These are phyloP conservation scores for Hyaloscypha finlandica DNA, from an alignment of 495 filamentous ascomycete species.

Conservation along the genomic window DNA sequence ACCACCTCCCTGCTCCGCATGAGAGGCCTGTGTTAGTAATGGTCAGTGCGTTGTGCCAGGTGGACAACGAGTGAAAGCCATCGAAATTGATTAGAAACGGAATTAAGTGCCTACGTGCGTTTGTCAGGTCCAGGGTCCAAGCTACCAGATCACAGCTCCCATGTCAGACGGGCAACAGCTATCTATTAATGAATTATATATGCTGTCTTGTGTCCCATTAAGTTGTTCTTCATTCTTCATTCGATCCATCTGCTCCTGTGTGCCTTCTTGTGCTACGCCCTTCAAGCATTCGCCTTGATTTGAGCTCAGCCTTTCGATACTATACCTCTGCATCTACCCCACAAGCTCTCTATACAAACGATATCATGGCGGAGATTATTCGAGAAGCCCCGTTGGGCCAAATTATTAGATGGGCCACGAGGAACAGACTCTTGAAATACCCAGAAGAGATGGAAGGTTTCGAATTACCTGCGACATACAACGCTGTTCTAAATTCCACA, in stretches of 20 bases:
- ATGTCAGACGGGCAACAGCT: background rate
- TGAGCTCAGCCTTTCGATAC: background rate
- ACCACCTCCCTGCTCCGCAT: background rate
- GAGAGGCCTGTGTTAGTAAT: background rate
- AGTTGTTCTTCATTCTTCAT: conserved; percentile 2
- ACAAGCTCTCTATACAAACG: background rate
- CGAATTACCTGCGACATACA: conserved; percentile 50
- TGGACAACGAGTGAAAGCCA: background rate
- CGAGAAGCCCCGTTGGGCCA: conserved; percentile 58
- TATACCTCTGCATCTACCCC: background rate
- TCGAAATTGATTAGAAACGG: conserved; percentile 6
- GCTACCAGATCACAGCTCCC: background rate
- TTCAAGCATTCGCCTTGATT: conserved; percentile 1
- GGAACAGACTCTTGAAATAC: conserved; percentile 53
- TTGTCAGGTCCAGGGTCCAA: conserved; percentile 10
- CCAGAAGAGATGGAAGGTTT: conserved; percentile 57
- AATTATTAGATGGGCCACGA: conserved; percentile 50
- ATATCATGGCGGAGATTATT: conserved; percentile 37
- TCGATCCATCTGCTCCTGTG: conserved; percentile 1
- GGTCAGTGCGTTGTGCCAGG: background rate
- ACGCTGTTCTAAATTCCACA: conserved; percentile 35
- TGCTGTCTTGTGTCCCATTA: background rate
- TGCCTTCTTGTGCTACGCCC: background rate
- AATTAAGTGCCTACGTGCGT: conserved; percentile 15
- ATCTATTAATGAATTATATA: background rate